These are phyloP conservation scores for Cornus florida DNA, from an alignment of 148 eudicot genomes.

Conservation along the genomic window DNA sequence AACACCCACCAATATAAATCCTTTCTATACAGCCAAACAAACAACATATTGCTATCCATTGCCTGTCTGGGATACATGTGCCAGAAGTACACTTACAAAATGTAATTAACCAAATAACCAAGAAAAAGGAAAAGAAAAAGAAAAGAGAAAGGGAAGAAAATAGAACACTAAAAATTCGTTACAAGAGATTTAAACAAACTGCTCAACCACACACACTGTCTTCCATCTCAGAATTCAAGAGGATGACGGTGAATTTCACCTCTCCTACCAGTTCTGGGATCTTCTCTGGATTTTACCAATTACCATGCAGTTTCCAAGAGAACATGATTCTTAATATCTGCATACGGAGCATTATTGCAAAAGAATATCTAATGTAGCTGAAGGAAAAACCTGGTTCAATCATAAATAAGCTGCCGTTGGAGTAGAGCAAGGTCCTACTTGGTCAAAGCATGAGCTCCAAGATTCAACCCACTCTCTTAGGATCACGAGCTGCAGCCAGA, in stretches of 20 bases:
- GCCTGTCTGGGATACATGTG: background rate
- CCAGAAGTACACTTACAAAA: background rate
- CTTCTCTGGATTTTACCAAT: background rate
- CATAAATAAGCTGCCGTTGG: background rate
- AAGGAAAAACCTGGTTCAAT: background rate
- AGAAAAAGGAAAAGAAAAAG: too few species aligned
- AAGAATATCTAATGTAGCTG: constrained; percentile 4
- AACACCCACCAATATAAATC: background rate
- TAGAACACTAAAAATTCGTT: constrained; percentile 6
- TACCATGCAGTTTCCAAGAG: background rate
- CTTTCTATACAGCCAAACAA: background rate
- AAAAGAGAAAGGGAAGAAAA: constrained; percentile 1
- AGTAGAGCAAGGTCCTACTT: background rate
- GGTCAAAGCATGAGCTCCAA: constrained; percentile 2
- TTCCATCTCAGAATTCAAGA: too few species aligned
- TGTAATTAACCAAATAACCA: background rate
- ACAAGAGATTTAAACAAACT: constrained; percentile 15
- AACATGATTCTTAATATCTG: background rate
- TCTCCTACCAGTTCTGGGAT: background rate
- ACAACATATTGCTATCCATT: background rate
- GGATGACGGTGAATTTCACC: background rate
- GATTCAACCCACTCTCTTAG: constrained; percentile 44
- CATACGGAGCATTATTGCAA: constrained; percentile 11
- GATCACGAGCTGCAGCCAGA: constrained; percentile 66
- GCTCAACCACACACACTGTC: background rate